phyloP scores from a whole-genome alignment of 805 yeast genomes.

The Kazachstania psychrophila region DNA sequence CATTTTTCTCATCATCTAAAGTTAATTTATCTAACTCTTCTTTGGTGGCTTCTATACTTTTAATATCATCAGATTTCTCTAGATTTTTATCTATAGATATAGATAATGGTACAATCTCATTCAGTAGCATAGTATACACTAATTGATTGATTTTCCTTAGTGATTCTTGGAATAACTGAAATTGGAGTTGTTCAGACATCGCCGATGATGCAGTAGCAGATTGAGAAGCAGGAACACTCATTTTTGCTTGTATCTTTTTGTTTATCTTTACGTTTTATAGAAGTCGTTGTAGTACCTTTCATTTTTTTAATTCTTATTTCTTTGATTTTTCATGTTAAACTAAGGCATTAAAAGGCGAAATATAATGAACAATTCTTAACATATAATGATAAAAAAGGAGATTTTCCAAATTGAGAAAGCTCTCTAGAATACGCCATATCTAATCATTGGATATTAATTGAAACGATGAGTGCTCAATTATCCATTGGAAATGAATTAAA shows the following conservation, averaged over 20 bases:
- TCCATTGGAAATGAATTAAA: conserved; percentile 64
- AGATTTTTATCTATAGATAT: conserved; percentile 50
- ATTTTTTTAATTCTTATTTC: no score
- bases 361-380: no score
- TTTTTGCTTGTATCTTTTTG: no score
- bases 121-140: conserved; percentile 55
- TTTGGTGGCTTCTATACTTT: background rate
- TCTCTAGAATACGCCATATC: no score
- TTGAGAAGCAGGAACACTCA: no score
- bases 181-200: conserved; percentile 19
- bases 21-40: background rate
- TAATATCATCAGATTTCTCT: conserved; percentile 2
- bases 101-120: conserved; percentile 69
- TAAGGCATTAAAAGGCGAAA: no score
- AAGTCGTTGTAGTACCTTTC: no score
- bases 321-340: no score
- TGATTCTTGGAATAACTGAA: conserved; percentile 25
- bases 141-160: conserved; percentile 41
- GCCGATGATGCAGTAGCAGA: conserved; percentile 10
- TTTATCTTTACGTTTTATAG: no score
- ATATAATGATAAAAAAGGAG: no score
- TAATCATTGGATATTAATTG: no score
- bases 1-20: conserved; percentile 16
- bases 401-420: no score
- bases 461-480: conserved; percentile 18